Base-by-base conservation (phyloP, 371 early-diverging fungal species). In the Phascolomyces articulosus region DNA sequence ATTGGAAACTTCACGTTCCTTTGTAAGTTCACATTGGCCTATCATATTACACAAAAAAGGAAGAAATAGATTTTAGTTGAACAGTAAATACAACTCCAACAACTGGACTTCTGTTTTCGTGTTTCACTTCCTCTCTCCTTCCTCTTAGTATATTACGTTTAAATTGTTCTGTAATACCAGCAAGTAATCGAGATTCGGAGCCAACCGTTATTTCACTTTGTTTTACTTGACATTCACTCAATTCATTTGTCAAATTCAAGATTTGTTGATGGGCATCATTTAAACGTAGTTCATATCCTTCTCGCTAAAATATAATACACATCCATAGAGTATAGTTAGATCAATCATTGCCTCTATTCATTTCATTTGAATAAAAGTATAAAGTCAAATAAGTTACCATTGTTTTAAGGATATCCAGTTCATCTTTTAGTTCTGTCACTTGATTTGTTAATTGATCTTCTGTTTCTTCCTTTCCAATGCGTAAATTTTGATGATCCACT, bases 11-110 rank as follows among this genome's bases (percentile, higher is more conserved):
- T 69, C 70, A 11, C 62, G 13, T 20, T 63, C 29, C 15, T 59
- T 62, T 16, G 41, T 38, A 16, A 41, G 57, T 20, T 31, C 55
- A 16, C 47, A 65, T 59, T 69, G 70, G 23, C 21, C 69, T 69
- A 62, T 20, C 24, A 28, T 47, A 18, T 18, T 9, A 21, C 34
- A 8, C 3, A 11, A 41, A 41, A 9, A 41, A 41, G 41, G 3
- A 41, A 41, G 4, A 6, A 62, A n/a, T 15, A 44, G 48, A n/a
- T n/a, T n/a, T n/a, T n/a, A n/a, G n/a, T n/a, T n/a, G n/a, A n/a
- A n/a, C n/a, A n/a, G n/a, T n/a, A 38, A 38, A 38, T 38, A 38
- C 38, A 38, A n/a, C n/a, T n/a, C n/a, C n/a, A n/a, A n/a, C n/a
- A n/a, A n/a, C n/a, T n/a, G n/a, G n/a, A n/a, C n/a, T n/a, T n/a